Evolutionary conservation across 176 grass and related monocot species (phyloP), one percentile per base, ranked within the genome.

Genomic region (Alloteropsis semialata): DNA sequence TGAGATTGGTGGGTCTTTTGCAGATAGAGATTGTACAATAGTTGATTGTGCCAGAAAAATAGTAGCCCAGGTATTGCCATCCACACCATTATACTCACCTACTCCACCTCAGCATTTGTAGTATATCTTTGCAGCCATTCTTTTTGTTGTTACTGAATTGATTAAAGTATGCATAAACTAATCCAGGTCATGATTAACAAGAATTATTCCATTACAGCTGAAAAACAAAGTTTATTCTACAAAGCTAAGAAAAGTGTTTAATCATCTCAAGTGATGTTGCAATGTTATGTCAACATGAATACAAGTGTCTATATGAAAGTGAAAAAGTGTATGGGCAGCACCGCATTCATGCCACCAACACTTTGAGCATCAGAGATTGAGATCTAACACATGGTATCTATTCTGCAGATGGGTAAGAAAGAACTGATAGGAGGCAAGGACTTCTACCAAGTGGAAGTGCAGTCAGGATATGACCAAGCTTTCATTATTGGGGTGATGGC

Each of bases 401-500:
- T 92, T 65, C 46, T 87, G 45, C 50, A 95, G 90, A 88, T 95
- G 75, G 91, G 87, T 70, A 75, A 36, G 74, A 82, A 80, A 84
- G 95, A 88, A 36, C 42, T 55, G 44, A 75, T 81, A 38, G 85
- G 81, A 80, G 87, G 57, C 77, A 98, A 92, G 50, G 96, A 98
- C 75, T 88, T 95, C 54, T 98, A 98, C 77, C 77, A 92, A 21
- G 91, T 98, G 72, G 67, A 68, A 79, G 80, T 96, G 62, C 89
- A 95, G 11, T 79, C 93, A 30, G 93, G 96, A 60, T 85, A 75
- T 50, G 96, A 98, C 83, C 93, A 93, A 63, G 96, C 91, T 28
- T 98, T 98, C 84, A 88, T 95, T 56, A 85, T 93, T 69, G 96
- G 85, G 8, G 86, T 92, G 74, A 88, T 93, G 77, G 96, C 91